A percentile compares a stretch with the other conserved stretches of the same genome.
Conservation (phyloP, 139 green algal species). For the Closterium sp. region DNA sequence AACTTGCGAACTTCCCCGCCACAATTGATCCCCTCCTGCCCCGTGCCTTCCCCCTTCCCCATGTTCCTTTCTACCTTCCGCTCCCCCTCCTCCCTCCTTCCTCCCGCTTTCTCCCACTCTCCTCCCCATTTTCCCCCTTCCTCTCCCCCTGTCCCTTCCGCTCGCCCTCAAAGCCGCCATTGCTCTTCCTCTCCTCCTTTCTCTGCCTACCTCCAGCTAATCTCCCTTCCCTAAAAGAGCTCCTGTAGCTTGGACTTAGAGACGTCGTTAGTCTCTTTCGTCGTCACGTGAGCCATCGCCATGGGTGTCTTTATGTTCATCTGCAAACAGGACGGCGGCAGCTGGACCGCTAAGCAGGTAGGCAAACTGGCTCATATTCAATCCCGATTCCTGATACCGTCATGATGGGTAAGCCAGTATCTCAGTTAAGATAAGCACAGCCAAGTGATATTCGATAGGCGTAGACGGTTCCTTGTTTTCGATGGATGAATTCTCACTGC, state of each 20-base stretch:
- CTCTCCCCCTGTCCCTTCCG: not conserved
- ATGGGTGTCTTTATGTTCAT: slow-evolving; percentile 42
- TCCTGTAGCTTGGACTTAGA: not conserved
- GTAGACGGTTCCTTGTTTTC: not conserved
- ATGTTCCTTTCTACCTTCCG: too few species aligned
- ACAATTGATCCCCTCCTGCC: too few species aligned
- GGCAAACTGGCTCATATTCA: not conserved
- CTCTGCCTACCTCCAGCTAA: not conserved
- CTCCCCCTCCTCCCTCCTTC: too few species aligned
- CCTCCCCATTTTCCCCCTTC: not conserved
- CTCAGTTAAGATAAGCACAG: too few species aligned
- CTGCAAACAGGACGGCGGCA: slow-evolving; percentile 32
- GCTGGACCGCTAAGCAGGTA: slow-evolving; percentile 36
- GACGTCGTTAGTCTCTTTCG: not conserved
- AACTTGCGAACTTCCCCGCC: too few species aligned
- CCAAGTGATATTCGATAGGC: too few species aligned
- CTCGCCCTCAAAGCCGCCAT: not conserved
- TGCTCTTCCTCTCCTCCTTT: not conserved
- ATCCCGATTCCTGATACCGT: too few species aligned
- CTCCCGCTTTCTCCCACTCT: not conserved
- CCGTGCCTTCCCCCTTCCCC: too few species aligned
- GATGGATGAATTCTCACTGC: not conserved
- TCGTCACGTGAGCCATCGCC: not conserved
- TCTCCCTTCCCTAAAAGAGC: not conserved
- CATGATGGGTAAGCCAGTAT: too few species aligned